A percentile compares a stretch with the other conserved stretches of the same genome.
phyloP scores from a whole-genome alignment of 768 basidiomycete genomes.

The Suillus decipiens region DNA sequence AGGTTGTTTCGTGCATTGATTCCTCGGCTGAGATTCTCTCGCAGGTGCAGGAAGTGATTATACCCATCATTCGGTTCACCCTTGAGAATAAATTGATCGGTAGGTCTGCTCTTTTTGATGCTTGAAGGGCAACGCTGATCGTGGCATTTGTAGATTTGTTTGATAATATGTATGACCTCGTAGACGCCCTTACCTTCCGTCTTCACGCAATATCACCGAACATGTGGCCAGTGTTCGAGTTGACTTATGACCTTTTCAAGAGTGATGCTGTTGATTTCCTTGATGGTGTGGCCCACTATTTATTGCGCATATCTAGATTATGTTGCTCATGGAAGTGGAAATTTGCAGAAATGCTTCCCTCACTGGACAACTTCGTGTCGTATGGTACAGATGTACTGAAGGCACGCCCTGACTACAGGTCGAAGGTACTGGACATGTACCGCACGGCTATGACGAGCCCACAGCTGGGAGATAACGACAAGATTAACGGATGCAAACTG shows the following conservation, averaged over 20 bases:
- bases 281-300: slow-evolving; percentile 55
- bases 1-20: slow-evolving; percentile 79
- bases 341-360: slow-evolving; percentile 81
- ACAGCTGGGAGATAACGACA: slow-evolving; percentile 81
- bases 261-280: slow-evolving; percentile 83
- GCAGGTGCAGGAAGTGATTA: slow-evolving; percentile 79
- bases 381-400: slow-evolving; percentile 80
- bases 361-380: slow-evolving; percentile 86
- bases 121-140: neutral
- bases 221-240: slow-evolving; percentile 88
- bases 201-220: slow-evolving; percentile 70
- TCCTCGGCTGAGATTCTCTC: slow-evolving; percentile 71
- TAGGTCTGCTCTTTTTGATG: slow-evolving; percentile 32
- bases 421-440: slow-evolving; percentile 84
- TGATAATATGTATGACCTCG: slow-evolving; percentile 84
- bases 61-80: slow-evolving; percentile 76
- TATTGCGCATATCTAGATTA: neutral
- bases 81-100: slow-evolving; percentile 78
- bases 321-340: neutral
- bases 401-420: slow-evolving; percentile 69
- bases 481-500: slow-evolving; percentile 81
- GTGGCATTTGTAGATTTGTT: slow-evolving; percentile 60
- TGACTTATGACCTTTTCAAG: slow-evolving; percentile 83
- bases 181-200: slow-evolving; percentile 85
- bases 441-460: slow-evolving; percentile 67